Evolutionary conservation across 192 early-diverging fungal species (phyloP).

Genomic region (Coemansia sp.): DNA sequence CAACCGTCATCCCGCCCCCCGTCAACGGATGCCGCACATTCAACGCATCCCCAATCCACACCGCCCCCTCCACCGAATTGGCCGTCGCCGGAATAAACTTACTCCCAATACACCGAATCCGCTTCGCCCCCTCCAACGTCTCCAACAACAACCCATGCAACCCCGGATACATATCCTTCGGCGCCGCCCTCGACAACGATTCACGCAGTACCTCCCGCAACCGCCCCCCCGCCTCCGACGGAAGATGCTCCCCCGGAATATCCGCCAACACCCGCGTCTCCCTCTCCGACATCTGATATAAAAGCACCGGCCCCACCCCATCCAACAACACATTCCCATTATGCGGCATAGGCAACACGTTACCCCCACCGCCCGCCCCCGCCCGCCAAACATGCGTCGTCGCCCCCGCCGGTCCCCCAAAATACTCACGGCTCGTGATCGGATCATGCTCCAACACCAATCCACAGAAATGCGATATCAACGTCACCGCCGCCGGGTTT

Average conservation of each 20-base stretch:
- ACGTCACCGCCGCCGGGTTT: slow-evolving; percentile 8
- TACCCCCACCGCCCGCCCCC: background rate
- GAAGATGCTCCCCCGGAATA: slow-evolving; percentile 75
- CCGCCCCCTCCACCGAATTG: slow-evolving; percentile 67
- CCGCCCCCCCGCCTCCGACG: slow-evolving; percentile 56
- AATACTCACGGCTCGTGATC: slow-evolving; percentile 65
- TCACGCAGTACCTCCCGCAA: slow-evolving; percentile 25
- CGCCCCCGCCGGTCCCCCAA: slow-evolving; percentile 65
- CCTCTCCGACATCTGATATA: slow-evolving; percentile 84
- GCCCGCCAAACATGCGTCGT: background rate
- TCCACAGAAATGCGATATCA: slow-evolving; percentile 45
- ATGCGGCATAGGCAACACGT: slow-evolving; percentile 68
- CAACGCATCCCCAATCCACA: slow-evolving; percentile 89
- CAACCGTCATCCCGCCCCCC: slow-evolving; percentile 97
- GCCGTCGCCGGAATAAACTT: slow-evolving; percentile 77
- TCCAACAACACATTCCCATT: slow-evolving; percentile 92
- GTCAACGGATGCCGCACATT: slow-evolving; percentile 96
- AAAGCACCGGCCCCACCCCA: slow-evolving; percentile 74
- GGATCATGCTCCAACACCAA: slow-evolving; percentile 41
- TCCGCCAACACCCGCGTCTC: slow-evolving; percentile 90
- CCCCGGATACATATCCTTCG: slow-evolving; percentile 63
- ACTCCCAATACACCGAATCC: slow-evolving; percentile 85
- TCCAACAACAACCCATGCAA: slow-evolving; percentile 56
- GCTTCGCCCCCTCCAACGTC: slow-evolving; percentile 59
- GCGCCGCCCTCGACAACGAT: slow-evolving; percentile 59